A percentile compares a stretch with the other conserved stretches of the same genome.
phyloP scores from a whole-genome alignment of 768 basidiomycete species.

The Sutorius australiensis region DNA sequence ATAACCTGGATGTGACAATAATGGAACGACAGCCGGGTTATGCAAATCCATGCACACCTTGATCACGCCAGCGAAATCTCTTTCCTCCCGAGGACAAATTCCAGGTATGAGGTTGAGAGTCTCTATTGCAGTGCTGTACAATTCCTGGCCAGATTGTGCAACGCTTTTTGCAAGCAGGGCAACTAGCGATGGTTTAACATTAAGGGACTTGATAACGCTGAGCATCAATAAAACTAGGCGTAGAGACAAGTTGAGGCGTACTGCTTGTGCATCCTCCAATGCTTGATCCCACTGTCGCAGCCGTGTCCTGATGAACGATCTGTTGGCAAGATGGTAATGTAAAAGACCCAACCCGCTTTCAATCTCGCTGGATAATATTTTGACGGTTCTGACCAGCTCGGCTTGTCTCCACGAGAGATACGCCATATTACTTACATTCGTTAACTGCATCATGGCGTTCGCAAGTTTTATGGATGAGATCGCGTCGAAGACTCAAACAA shows the following conservation, averaged over 20 bases:
- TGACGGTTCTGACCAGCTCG: constrained; percentile 8
- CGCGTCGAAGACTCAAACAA: not conserved
- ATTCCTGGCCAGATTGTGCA: not conserved
- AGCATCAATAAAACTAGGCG: not conserved
- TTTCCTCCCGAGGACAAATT: not conserved
- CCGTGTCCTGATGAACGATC: constrained; percentile 13
- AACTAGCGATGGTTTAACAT: constrained; percentile 1
- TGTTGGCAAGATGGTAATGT: constrained; percentile 8
- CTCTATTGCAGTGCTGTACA: not conserved
- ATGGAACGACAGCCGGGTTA: not conserved
- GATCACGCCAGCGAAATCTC: constrained; percentile 4
- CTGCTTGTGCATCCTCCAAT: constrained; percentile 11
- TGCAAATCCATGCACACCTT: constrained; percentile 5
- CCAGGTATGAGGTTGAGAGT: constrained; percentile 1
- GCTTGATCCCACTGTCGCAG: constrained; percentile 9
- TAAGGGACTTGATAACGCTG: constrained; percentile 5
- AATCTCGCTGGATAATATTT: constrained; percentile 15
- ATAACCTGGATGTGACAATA: constrained; percentile 4
- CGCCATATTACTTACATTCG: constrained; percentile 4
- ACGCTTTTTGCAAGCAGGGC: constrained; percentile 9
- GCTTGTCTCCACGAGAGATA: constrained; percentile 10
- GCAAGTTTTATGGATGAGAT: not conserved
- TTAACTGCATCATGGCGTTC: constrained; percentile 7
- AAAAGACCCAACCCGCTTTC: not conserved
- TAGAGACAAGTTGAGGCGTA: not conserved